Percentiles rank a stretch among this genome's conserved stretches.
Evolutionary conservation across 2,329 filamentous ascomycete genomes (phyloP).

Genomic region (Clonostachys rosea): DNA sequence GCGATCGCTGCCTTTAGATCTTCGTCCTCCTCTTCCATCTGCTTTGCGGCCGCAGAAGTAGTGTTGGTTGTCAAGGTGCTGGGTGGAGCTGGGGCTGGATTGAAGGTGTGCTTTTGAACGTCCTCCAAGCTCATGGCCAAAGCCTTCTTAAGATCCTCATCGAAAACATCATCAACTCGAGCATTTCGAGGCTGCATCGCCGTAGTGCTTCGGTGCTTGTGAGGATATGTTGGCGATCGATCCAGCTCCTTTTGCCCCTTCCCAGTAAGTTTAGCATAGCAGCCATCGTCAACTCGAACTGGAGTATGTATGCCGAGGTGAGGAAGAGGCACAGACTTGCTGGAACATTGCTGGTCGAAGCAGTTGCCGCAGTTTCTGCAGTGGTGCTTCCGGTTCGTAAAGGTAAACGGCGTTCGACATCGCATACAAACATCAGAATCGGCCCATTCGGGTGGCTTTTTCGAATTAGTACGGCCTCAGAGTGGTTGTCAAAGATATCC

Average conservation of each 20-base stretch:
- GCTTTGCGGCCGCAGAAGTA: slow-evolving; percentile 30
- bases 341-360: slow-evolving; percentile 92
- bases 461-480: neutral
- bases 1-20: slow-evolving; percentile 94
- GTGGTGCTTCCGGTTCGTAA: slow-evolving; percentile 97
- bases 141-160: slow-evolving; percentile 90
- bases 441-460: slow-evolving; percentile 88
- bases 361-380: slow-evolving; percentile 97
- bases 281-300: slow-evolving; percentile 94
- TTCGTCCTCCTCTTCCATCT: slow-evolving; percentile 80
- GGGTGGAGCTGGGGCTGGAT: slow-evolving; percentile 40
- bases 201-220: slow-evolving; percentile 61
- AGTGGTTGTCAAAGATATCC: neutral
- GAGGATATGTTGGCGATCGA: slow-evolving; percentile 41
- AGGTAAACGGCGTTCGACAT: slow-evolving; percentile 90
- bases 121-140: slow-evolving; percentile 97
- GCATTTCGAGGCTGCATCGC: slow-evolving; percentile 87
- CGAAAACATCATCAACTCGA: slow-evolving; percentile 83
- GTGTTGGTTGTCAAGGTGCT: slow-evolving; percentile 21
- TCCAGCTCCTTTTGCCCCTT: slow-evolving; percentile 45
- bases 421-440: slow-evolving; percentile 99
- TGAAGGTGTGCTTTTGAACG: slow-evolving; percentile 67
- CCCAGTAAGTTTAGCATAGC: slow-evolving; percentile 82
- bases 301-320: slow-evolving; percentile 89
- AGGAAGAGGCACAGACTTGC: slow-evolving; percentile 81